These are phyloP conservation scores for Pichia kluyveri DNA, from an alignment of 805 yeast genomes.

Conservation along the genomic window DNA sequence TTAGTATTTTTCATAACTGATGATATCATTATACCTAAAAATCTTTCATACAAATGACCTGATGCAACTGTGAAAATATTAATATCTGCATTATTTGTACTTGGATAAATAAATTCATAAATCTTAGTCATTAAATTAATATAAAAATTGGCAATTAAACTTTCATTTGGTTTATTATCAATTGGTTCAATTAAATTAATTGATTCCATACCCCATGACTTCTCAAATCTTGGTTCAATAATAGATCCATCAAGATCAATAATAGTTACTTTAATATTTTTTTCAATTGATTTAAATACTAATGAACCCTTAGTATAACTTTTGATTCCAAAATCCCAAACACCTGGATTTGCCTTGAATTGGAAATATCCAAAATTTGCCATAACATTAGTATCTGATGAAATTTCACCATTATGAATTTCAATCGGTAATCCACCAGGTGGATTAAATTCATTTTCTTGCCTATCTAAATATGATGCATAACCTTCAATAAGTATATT, in stretches of 20 bases:
- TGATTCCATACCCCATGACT: conserved; percentile 11
- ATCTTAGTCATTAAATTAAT: neutral
- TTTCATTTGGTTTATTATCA: conserved; percentile 2
- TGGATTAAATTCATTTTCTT: conserved; percentile 18
- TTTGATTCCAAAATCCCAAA: conserved; percentile 46
- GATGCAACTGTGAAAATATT: conserved; percentile 79
- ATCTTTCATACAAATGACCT: conserved; percentile 70
- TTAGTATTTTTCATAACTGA: conserved; percentile 63
- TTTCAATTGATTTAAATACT: conserved; percentile 30
- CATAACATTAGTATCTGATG: conserved; percentile 62
- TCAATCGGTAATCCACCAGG: conserved; percentile 48
- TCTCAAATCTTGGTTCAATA: conserved; percentile 35
- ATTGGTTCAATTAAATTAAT: conserved; percentile 4
- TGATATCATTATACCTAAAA: conserved; percentile 68
- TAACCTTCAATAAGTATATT: conserved; percentile 64
- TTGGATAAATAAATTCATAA: neutral
- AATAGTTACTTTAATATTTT: conserved; percentile 16
- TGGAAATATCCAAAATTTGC: conserved; percentile 79
- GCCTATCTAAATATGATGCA: conserved; percentile 35
- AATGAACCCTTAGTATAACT: conserved; percentile 31
- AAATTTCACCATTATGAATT: conserved; percentile 17
- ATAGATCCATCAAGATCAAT: conserved; percentile 37
- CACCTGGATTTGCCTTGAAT: conserved; percentile 63
- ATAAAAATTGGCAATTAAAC: neutral
- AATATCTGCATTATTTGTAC: conserved; percentile 45